phyloP scores from a whole-genome alignment of 192 early-diverging fungal species.

The Hyaloraphidium curvatum region DNA sequence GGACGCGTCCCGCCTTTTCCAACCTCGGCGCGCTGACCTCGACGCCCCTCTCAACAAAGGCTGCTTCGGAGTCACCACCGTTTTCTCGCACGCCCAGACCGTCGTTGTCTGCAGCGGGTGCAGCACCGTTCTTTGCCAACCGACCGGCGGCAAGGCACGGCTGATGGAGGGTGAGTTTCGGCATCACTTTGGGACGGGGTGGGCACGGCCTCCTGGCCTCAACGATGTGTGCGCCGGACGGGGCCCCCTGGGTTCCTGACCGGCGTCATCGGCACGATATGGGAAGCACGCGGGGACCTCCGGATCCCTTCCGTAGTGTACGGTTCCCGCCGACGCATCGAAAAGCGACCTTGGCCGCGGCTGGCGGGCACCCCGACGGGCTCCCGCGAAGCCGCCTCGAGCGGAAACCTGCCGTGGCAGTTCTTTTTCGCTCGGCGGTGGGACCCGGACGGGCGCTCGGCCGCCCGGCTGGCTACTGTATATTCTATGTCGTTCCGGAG shows the following conservation, averaged over 20 bases:
- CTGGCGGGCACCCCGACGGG: too few relatives aligned
- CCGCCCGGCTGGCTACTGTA: background rate
- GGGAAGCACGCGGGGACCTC: background rate
- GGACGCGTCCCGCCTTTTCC: too few relatives aligned
- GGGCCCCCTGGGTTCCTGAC: background rate
- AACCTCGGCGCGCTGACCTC: too few relatives aligned
- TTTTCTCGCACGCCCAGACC: slow-evolving; percentile 98
- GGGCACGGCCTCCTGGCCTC: too few relatives aligned
- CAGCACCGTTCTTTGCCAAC: slow-evolving; percentile 94
- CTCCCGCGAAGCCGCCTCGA: too few relatives aligned
- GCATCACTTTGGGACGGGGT: too few relatives aligned
- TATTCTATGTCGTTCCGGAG: background rate
- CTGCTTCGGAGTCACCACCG: slow-evolving; percentile 94
- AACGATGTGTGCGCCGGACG: too few relatives aligned
- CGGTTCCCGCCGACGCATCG: background rate
- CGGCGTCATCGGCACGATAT: background rate
- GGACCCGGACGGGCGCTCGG: too few relatives aligned
- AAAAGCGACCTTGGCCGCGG: background rate
- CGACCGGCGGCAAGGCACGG: slow-evolving; percentile 94
- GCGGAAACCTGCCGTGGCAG: too few relatives aligned
- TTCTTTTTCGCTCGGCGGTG: too few relatives aligned
- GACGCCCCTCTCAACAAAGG: slow-evolving; percentile 20
- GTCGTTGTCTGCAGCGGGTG: slow-evolving; percentile 92
- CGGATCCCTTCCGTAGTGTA: background rate
- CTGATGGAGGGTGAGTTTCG: slow-evolving; percentile 67